Evolutionary conservation across 108 stramenopile species (phyloP).

Genomic region (Schizochytrium sp.): DNA sequence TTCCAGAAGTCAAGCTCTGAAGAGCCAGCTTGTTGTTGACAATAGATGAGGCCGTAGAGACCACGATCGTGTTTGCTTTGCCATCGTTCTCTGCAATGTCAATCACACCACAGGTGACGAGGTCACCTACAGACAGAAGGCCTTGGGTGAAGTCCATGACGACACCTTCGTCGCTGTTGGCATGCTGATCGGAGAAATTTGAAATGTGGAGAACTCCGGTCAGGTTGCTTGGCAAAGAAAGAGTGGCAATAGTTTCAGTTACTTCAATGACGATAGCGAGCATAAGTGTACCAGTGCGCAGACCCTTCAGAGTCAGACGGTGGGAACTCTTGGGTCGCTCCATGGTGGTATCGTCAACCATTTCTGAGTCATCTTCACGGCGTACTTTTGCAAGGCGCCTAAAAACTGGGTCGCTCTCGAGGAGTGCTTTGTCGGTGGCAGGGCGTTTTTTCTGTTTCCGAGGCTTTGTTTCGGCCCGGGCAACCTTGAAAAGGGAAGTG

Average conservation of each 20-base stretch:
- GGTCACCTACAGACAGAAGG: slow-evolving; percentile 22
- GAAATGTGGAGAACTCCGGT: background rate
- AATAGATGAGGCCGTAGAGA: background rate
- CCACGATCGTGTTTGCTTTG: background rate
- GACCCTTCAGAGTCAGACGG: background rate
- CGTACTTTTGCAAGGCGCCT: background rate
- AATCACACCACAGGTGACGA: background rate
- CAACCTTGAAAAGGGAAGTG: background rate
- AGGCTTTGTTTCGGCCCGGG: background rate
- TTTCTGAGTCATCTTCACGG: background rate
- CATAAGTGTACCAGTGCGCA: background rate
- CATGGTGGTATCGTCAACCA: background rate
- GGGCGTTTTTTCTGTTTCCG: background rate
- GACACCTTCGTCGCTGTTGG: background rate
- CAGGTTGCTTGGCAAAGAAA: background rate
- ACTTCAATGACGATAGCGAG: slow-evolving; percentile 35
- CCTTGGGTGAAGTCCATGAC: background rate
- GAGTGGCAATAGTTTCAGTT: background rate
- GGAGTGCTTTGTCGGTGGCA: background rate
- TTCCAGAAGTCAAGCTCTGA: background rate
- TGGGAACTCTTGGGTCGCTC: background rate
- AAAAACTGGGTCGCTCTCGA: background rate
- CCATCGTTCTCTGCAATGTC: background rate
- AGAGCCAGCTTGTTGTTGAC: background rate
- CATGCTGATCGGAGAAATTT: slow-evolving; percentile 48